These are phyloP conservation scores for Coniferiporia sulphurascens DNA, from an alignment of 1,284 basidiomycete species.

Conservation along the genomic window DNA sequence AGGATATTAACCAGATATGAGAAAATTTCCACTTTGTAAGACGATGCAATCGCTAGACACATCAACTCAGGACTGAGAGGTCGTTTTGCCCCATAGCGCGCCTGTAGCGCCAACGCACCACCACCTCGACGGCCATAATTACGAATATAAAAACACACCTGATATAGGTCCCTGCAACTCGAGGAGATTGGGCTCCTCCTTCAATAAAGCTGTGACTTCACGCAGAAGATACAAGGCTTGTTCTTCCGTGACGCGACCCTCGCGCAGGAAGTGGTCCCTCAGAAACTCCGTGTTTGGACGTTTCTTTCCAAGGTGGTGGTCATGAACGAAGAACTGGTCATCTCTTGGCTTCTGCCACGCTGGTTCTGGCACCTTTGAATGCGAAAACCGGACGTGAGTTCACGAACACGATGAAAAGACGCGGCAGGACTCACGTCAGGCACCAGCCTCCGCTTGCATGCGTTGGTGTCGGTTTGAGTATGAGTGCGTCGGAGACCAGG, in stretches of 20 bases:
- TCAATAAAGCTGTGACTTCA: conserved; percentile 71
- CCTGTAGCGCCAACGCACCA: too few species aligned
- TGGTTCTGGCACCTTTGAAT: conserved; percentile 59
- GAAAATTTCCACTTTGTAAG: too few species aligned
- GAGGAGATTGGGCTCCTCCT: conserved; percentile 83
- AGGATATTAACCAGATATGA: too few species aligned
- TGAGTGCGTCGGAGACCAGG: conserved; percentile 10
- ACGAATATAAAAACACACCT: conserved; percentile 48
- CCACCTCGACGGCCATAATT: not conserved
- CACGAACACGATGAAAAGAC: not conserved
- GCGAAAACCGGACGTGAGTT: not conserved
- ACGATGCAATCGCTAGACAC: too few species aligned
- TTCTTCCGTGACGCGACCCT: conserved; percentile 81
- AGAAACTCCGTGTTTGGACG: conserved; percentile 83
- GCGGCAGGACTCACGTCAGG: conserved; percentile 16
- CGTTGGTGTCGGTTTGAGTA: conserved; percentile 6
- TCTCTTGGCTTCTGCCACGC: conserved; percentile 69
- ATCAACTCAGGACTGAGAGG: too few species aligned
- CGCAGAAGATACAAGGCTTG: conserved; percentile 89
- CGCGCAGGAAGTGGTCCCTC: conserved; percentile 90
- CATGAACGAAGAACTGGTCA: conserved; percentile 61
- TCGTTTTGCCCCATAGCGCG: too few species aligned
- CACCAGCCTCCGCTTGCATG: conserved; percentile 16
- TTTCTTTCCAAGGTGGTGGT: conserved; percentile 33
- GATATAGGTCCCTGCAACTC: conserved; percentile 90